Evolutionary conservation across 2,329 filamentous ascomycete genomes (phyloP), one percentile per base, ranked within the genome.

Genomic region (Davidsoniella virescens): DNA sequence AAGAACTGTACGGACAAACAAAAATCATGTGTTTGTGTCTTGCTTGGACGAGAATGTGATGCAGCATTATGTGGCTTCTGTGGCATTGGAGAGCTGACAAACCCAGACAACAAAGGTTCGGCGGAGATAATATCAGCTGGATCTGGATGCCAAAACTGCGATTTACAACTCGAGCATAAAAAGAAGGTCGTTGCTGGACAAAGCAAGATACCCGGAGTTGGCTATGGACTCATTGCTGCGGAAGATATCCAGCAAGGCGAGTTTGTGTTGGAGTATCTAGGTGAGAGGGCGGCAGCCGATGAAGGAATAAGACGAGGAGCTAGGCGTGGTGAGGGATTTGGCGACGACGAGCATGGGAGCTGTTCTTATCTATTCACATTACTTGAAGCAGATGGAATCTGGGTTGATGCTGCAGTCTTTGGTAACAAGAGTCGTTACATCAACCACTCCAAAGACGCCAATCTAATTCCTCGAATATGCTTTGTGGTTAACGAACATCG

Each of bases 361-460:
- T 72, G 77, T 4, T 81, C 78, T n/a, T 86, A 78, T 51, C 67
- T 78, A 29, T 79, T 79, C 52, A 78, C 74, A 0, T 63, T 79
- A 2, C 63, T 78, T 14, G 75, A 78, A 52, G 67, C 73, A 17
- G 75, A 78, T 55, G 75, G 75, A 40, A 76, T 76, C 37, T 78
- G 75, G 75, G 73, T 92, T 16, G 86, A 92, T 59, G 80, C 80
- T 5, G 84, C 82, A 17, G 78, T 78, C 40, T 82, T 82, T 55
- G 85, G 85, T 46, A 92, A 90, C 61, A 79, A 88, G 55, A 80
- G 82, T 44, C 78, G 86, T 3, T 92, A 87, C 64, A 86, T 92
- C 62, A 92, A 93, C 62, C 84, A 90, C 57, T 80, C 82, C 12
- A 70, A 71, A 1, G 68, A 70, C 44, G 61, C 63, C 42, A 77